Percentiles rank a stretch among this genome's conserved stretches.
Conservation (phyloP, 192 early-diverging fungal genomes). For the Podila verticillata region DNA sequence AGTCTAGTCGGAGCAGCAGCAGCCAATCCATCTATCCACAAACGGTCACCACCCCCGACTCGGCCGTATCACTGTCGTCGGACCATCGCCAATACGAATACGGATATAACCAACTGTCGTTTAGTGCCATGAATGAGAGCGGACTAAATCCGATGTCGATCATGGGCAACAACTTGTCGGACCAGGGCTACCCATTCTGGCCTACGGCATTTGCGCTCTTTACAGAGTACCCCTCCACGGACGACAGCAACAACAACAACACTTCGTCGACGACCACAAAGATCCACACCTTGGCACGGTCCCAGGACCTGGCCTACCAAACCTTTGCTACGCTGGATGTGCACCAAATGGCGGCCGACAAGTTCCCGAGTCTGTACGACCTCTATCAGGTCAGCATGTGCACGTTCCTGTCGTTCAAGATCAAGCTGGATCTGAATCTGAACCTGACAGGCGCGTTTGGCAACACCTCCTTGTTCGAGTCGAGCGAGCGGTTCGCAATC, state of each 20-base stretch:
- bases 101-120: not conserved
- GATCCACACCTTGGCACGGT: constrained; percentile 9
- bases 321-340: constrained; percentile 14
- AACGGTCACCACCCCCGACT: constrained; percentile 9
- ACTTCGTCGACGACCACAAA: not conserved
- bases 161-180: not conserved
- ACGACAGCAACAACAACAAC: not conserved
- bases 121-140: not conserved
- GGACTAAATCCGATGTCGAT: not conserved
- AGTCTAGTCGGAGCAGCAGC: not conserved
- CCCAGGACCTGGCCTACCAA: constrained; percentile 12
- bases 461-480: constrained; percentile 56
- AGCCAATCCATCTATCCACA: constrained; percentile 8
- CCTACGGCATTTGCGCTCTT: constrained; percentile 25
- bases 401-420: constrained; percentile 22
- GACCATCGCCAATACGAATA: not conserved
- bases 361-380: constrained; percentile 24
- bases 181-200: constrained; percentile 1
- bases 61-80: constrained; percentile 6
- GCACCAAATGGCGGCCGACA: constrained; percentile 18
- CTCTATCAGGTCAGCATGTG: constrained; percentile 16
- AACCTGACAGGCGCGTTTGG: constrained; percentile 54
- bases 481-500: constrained; percentile 50
- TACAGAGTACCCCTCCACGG: not conserved
- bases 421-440: constrained; percentile 55